A percentile compares a stretch with the other conserved stretches of the same genome.
Evolutionary conservation across 768 basidiomycete species (phyloP).

Genomic region (Tremella fuciformis): DNA sequence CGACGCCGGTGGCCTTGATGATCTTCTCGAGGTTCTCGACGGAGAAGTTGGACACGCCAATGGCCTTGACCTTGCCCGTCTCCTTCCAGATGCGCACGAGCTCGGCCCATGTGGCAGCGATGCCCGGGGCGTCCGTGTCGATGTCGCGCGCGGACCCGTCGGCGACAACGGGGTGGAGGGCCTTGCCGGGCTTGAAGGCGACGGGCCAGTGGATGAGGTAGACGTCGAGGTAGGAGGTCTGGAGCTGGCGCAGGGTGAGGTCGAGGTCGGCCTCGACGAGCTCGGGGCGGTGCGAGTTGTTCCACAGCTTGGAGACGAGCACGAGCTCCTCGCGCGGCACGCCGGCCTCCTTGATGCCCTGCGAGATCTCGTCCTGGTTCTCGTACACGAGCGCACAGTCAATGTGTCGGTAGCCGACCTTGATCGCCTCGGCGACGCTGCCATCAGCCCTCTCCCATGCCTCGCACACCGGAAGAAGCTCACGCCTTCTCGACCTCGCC

Average conservation of each 20-base stretch:
- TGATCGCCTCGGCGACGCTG: constrained; percentile 15
- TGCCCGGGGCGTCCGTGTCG: constrained; percentile 22
- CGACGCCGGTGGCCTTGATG: constrained; percentile 67
- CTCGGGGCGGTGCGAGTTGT: constrained; percentile 65
- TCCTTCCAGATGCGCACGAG: constrained; percentile 67
- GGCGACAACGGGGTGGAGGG: constrained; percentile 15
- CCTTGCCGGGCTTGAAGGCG: constrained; percentile 25
- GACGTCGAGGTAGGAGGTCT: constrained; percentile 71
- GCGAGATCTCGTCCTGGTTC: constrained; percentile 17
- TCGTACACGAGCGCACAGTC: constrained; percentile 17
- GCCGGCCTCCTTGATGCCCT: constrained; percentile 57
- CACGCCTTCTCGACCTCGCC: constrained; percentile 17
- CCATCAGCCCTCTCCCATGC: not conserved
- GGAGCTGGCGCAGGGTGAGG: constrained; percentile 68
- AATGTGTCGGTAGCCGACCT: constrained; percentile 16
- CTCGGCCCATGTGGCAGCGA: constrained; percentile 53
- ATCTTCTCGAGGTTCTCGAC: constrained; percentile 58
- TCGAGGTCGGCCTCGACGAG: constrained; percentile 73
- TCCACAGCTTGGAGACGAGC: constrained; percentile 66
- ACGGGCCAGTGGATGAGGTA: constrained; percentile 55
- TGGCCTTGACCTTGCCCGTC: constrained; percentile 71
- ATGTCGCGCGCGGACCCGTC: constrained; percentile 6
- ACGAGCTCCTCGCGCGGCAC: constrained; percentile 75
- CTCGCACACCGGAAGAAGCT: not conserved
- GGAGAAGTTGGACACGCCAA: constrained; percentile 51